phyloP scores from a whole-genome alignment of 2,329 filamentous ascomycete species.

The Diaporthe batatas region DNA sequence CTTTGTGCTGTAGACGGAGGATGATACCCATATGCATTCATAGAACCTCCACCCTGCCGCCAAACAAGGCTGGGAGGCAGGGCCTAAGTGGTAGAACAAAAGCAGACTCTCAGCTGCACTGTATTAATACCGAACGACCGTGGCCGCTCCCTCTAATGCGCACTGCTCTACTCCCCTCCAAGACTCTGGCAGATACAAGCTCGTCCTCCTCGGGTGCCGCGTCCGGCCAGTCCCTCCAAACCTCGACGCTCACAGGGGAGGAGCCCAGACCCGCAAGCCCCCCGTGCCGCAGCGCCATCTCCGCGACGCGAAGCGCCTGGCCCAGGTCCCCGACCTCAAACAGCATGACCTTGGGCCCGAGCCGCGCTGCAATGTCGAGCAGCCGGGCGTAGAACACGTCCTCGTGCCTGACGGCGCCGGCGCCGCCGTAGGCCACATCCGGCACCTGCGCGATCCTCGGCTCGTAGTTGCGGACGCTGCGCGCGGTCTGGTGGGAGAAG shows the following conservation, averaged over 20 bases:
- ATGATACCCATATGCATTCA: constrained; percentile 39
- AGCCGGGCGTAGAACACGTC: constrained; percentile 78
- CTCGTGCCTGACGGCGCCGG: constrained; percentile 49
- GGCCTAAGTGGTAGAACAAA: background rate
- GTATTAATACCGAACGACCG: constrained; percentile 60
- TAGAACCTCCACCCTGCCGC: background rate
- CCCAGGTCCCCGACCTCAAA: constrained; percentile 79
- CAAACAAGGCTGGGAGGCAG: background rate
- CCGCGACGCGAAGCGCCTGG: constrained; percentile 76
- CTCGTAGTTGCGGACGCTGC: constrained; percentile 86
- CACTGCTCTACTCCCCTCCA: constrained; percentile 48
- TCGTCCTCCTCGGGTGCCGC: constrained; percentile 50
- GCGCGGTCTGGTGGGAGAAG: constrained; percentile 73
- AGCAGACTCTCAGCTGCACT: constrained; percentile 24
- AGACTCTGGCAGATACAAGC: constrained; percentile 44
- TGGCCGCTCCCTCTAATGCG: constrained; percentile 61
- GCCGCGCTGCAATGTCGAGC: constrained; percentile 63
- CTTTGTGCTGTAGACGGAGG: constrained; percentile 68
- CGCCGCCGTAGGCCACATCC: constrained; percentile 8
- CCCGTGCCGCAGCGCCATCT: constrained; percentile 56
- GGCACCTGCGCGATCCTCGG: constrained; percentile 84
- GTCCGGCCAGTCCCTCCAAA: constrained; percentile 80
- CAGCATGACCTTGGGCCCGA: constrained; percentile 69
- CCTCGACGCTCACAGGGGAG: constrained; percentile 62
- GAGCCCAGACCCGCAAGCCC: constrained; percentile 44